Percentiles rank a stretch among this genome's conserved stretches.
These are phyloP conservation scores for Acer negundo DNA, from an alignment of 345 rosid genomes.

Conservation along the genomic window DNA sequence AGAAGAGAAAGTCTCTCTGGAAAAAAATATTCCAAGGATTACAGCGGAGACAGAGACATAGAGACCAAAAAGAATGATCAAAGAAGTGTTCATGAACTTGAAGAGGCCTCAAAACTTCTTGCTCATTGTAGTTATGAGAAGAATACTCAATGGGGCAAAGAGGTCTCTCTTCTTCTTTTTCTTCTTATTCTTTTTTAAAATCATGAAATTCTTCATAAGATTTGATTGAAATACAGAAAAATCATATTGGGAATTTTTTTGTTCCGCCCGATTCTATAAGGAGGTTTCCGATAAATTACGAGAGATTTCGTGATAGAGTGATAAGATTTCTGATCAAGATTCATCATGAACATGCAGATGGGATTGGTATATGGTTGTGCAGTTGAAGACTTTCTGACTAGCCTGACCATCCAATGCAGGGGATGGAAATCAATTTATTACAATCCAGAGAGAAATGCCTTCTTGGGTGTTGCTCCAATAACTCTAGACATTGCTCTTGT, in stretches of 20 bases:
- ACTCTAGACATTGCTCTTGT: slow-evolving; percentile 31
- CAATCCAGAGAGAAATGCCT: slow-evolving; percentile 30
- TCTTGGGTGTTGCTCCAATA: slow-evolving; percentile 38
- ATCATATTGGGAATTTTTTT: too few species aligned
- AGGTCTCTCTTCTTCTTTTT: slow-evolving; percentile 28
- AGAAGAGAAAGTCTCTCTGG: slow-evolving; percentile 39
- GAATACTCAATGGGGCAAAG: slow-evolving; percentile 50
- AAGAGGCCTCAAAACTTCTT: slow-evolving; percentile 35
- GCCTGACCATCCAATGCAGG: slow-evolving; percentile 33
- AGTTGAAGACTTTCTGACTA: slow-evolving; percentile 42
- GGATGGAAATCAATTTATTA: slow-evolving; percentile 46
- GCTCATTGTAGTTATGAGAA: slow-evolving; percentile 39
- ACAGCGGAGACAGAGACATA: background rate
- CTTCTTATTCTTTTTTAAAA: background rate
- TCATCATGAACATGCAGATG: slow-evolving; percentile 32
- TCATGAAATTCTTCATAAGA: background rate
- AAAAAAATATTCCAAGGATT: slow-evolving; percentile 20
- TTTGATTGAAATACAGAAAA: background rate
- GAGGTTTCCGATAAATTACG: too few species aligned
- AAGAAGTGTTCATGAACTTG: slow-evolving; percentile 25
- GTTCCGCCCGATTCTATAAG: too few species aligned
- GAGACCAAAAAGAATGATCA: slow-evolving; percentile 7
- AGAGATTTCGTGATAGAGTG: too few species aligned
- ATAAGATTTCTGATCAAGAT: too few species aligned
- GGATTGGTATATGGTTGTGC: slow-evolving; percentile 42